Evolutionary conservation across 2,329 filamentous ascomycete genomes (phyloP).

Genomic region (Penicillium sumatraense): DNA sequence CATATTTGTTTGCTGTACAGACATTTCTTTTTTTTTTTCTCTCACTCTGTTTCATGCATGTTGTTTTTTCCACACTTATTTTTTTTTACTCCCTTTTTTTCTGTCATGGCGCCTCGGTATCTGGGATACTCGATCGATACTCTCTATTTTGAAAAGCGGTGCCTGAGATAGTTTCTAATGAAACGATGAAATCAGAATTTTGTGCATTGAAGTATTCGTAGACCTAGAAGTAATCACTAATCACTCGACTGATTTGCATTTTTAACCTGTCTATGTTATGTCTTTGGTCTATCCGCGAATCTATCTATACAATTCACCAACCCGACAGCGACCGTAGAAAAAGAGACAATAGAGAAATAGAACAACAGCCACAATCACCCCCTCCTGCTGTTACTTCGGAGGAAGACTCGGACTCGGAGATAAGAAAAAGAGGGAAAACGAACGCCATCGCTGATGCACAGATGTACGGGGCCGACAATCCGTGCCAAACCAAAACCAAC

Average conservation of each 20-base stretch:
- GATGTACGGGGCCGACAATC: slow-evolving; percentile 27
- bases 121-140: slow-evolving; percentile 30
- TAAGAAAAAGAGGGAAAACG: slow-evolving; percentile 6
- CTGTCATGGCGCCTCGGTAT: slow-evolving; percentile 28
- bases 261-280: slow-evolving; percentile 10
- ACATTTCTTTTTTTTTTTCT: slow-evolving; percentile 15
- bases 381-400: too few species aligned
- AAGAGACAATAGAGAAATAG: background rate
- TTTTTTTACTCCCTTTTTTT: slow-evolving; percentile 23
- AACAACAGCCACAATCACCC: background rate
- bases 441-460: slow-evolving; percentile 38
- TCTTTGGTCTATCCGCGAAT: slow-evolving; percentile 16
- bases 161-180: slow-evolving; percentile 29
- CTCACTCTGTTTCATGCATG: slow-evolving; percentile 1
- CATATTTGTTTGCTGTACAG: slow-evolving; percentile 34
- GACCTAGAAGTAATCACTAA: background rate
- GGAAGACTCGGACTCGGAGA: background rate
- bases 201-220: background rate
- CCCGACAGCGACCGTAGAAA: background rate
- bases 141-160: slow-evolving; percentile 24
- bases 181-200: slow-evolving; percentile 26
- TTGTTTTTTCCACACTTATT: slow-evolving; percentile 3
- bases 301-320: slow-evolving; percentile 22
- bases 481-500: slow-evolving; percentile 23
- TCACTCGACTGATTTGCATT: too few species aligned